These are phyloP conservation scores for Limonium bicolor DNA, from an alignment of 148 eudicot species.

Conservation along the genomic window DNA sequence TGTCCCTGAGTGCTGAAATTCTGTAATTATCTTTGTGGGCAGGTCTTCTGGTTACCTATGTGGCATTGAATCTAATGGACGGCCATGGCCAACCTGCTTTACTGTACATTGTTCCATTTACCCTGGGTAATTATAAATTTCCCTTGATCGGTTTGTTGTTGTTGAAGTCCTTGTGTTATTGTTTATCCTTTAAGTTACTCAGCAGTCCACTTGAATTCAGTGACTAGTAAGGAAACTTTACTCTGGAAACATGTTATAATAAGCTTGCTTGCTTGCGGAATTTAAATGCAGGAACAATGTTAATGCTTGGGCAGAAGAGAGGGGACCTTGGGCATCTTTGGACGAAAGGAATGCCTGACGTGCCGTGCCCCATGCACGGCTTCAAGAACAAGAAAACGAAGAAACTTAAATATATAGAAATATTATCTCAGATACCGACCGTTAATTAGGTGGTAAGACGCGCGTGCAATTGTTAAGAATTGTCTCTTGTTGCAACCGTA, in stretches of 20 bases:
- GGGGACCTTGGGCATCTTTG: conserved; percentile 7
- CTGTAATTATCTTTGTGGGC: not conserved
- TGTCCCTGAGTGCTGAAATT: too few species aligned
- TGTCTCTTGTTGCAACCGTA: too few species aligned
- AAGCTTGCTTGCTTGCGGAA: not conserved
- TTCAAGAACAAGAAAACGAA: too few species aligned
- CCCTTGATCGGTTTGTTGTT: not conserved
- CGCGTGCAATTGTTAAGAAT: too few species aligned
- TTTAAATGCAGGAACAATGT: not conserved
- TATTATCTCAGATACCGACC: too few species aligned
- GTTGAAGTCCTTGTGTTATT: not conserved
- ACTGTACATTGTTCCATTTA: conserved; percentile 7
- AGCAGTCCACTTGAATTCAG: not conserved
- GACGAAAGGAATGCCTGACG: conserved; percentile 11
- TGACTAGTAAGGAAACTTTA: not conserved
- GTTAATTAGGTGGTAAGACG: too few species aligned
- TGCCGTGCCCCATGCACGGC: conserved; percentile 6
- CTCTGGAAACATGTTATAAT: not conserved
- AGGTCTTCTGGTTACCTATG: conserved; percentile 6
- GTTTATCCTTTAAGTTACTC: not conserved
- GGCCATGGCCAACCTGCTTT: conserved; percentile 9
- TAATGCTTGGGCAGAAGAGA: conserved; percentile 3
- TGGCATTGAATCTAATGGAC: conserved; percentile 3
- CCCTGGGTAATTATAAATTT: conserved; percentile 4
- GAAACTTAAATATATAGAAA: too few species aligned